Percentiles rank a stretch among this genome's conserved stretches.
These are phyloP conservation scores for Kluyveromyces marxianus DNA, from an alignment of 1,139 yeast genomes.

Conservation along the genomic window DNA sequence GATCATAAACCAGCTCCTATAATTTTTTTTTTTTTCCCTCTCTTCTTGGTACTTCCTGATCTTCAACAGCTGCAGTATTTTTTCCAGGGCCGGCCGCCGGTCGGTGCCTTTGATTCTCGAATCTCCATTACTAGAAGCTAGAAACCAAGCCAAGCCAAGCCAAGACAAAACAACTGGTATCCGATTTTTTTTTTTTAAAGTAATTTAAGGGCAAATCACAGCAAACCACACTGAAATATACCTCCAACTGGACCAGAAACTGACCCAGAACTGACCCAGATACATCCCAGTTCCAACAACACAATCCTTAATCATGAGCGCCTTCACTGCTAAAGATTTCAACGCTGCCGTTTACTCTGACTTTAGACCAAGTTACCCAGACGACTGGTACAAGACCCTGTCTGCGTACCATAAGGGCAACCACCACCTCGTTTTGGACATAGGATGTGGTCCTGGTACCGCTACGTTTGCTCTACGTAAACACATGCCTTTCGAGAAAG, in stretches of 20 bases:
- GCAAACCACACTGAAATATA: too few species aligned
- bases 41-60: too few species aligned
- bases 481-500: constrained; percentile 30
- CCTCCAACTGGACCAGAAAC: neutral
- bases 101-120: too few species aligned
- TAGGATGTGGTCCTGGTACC: constrained; percentile 85
- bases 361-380: constrained; percentile 63
- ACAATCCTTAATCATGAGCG: constrained; percentile 40
- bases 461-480: constrained; percentile 51
- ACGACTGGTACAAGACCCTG: constrained; percentile 42
- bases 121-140: too few species aligned
- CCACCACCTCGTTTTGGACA: constrained; percentile 44
- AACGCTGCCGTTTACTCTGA: constrained; percentile 51
- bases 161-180: too few species aligned
- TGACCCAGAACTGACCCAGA: neutral
- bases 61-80: too few species aligned
- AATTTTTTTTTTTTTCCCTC: too few species aligned
- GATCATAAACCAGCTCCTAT: neutral
- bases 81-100: too few species aligned
- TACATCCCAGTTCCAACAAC: too few species aligned
- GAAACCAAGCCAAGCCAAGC: too few species aligned
- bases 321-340: constrained; percentile 54
- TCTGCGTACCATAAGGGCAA: constrained; percentile 34
- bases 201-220: too few species aligned
- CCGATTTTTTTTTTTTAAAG: too few species aligned